These are phyloP conservation scores for Puccinia hordei DNA, from an alignment of 1,284 basidiomycete genomes.

Conservation along the genomic window DNA sequence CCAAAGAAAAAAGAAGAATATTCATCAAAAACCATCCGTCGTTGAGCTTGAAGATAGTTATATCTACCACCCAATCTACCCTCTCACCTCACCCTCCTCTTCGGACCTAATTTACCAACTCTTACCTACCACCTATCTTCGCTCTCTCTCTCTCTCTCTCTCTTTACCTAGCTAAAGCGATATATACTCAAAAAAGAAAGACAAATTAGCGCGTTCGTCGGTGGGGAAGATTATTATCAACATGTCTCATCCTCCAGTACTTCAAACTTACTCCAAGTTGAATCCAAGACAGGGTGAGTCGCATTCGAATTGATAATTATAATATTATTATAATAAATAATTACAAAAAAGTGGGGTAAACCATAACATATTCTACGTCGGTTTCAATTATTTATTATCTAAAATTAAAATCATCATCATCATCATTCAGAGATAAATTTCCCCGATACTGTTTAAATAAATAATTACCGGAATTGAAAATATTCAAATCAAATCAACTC, in stretches of 20 bases:
- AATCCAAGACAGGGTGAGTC: constrained; percentile 15
- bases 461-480: too few relatives aligned
- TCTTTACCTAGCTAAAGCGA: too few relatives aligned
- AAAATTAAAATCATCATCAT: too few relatives aligned
- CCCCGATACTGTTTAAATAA: too few relatives aligned
- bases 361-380: neutral
- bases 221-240: neutral
- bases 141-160: neutral
- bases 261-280: neutral
- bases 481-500: too few relatives aligned
- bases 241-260: neutral
- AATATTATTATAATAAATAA: too few relatives aligned
- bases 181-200: neutral
- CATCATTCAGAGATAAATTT: too few relatives aligned
- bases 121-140: too few relatives aligned
- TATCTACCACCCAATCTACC: neutral
- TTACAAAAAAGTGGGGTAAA: too few relatives aligned
- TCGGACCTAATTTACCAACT: too few relatives aligned
- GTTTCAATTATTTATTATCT: too few relatives aligned
- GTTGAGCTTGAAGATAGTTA: neutral
- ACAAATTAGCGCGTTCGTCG: neutral
- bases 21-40: neutral
- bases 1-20: too few relatives aligned
- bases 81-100: neutral
- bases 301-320: neutral